Evolutionary conservation across 2,329 filamentous ascomycete genomes (phyloP).

Genomic region (Alternaria consortialis): DNA sequence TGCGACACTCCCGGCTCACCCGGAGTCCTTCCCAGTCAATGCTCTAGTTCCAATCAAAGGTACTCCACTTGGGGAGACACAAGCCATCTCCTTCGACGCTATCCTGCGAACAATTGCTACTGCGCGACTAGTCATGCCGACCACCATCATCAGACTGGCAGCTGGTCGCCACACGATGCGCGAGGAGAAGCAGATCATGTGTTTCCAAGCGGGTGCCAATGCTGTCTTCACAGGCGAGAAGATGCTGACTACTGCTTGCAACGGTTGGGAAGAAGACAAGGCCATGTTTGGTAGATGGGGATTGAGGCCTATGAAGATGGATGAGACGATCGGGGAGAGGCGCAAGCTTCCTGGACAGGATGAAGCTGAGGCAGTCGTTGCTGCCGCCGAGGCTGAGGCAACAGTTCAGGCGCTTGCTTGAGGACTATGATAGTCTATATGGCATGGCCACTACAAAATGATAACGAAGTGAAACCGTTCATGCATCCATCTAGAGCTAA

Average conservation of each 20-base stretch:
- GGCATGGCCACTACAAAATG: not conserved
- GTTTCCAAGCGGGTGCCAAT: conserved; percentile 90
- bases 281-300: conserved; percentile 87
- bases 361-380: conserved; percentile 20
- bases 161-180: conserved; percentile 84
- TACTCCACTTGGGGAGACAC: conserved; percentile 79
- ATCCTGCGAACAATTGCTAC: conserved; percentile 86
- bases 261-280: conserved; percentile 88
- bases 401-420: conserved; percentile 12
- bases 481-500: not conserved
- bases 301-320: conserved; percentile 73
- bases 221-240: conserved; percentile 96
- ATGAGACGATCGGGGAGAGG: conserved; percentile 47
- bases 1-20: conserved; percentile 79
- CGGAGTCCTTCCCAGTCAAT: conserved; percentile 91
- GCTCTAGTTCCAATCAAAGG: conserved; percentile 90
- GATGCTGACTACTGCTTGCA: conserved; percentile 93
- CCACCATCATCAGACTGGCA: conserved; percentile 85
- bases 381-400: conserved; percentile 18
- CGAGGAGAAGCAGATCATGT: conserved; percentile 88
- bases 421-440: not conserved
- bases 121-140: conserved; percentile 82
- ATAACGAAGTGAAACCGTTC: not conserved
- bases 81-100: conserved; percentile 77
- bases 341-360: conserved; percentile 28